Base-by-base conservation (phyloP, 352 stramenopile genomes). In the Phytophthora sp. region DNA sequence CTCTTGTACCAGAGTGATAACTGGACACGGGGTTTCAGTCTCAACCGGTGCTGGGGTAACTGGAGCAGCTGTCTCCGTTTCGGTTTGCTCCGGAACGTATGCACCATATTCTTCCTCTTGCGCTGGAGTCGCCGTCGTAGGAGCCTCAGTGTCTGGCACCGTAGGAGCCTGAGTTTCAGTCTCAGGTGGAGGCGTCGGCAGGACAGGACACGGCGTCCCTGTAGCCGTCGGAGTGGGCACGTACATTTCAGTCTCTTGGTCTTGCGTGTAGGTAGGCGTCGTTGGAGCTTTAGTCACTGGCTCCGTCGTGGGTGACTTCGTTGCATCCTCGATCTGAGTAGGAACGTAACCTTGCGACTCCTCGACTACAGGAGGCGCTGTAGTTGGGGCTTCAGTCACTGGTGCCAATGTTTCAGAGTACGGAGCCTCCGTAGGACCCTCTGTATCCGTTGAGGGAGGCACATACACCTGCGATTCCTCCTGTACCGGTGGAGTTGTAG, bases 141-240 rank as follows among this genome's bases (percentile, higher is more conserved):
- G n/a, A n/a, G n/a, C n/a, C n/a, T n/a, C n/a, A n/a, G n/a, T n/a
- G n/a, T n/a, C n/a, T n/a, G n/a, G n/a, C n/a, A n/a, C n/a, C n/a
- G n/a, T n/a, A n/a, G n/a, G n/a, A n/a, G n/a, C n/a, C n/a, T n/a
- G 39, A 23, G 42, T 52, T 38, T 73, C 66, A 11, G 41, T 53
- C 27, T 71, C 42, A 13, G 55, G 47, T 2, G 1, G 20, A 1
- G 58, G 59, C 2, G 52, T 66, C 9, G 66, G 66, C 16, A 66
- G 35, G 21, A 21, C 38, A 16, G 67, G 55, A 6, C 56, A 75
- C 4, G 63, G 67, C 6, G 61, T 63, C 18, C 68, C 61, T 1
- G 59, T 73, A 15, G 31, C 45, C 5, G 39, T 26, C 39, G 15
- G 39, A 46, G 18, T 46, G 13, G 39, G 39, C 23, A 46, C n/a